Percentiles rank a stretch among this genome's conserved stretches.
Evolutionary conservation across 768 basidiomycete genomes (phyloP).

Genomic region (Pisolithus tinctorius): DNA sequence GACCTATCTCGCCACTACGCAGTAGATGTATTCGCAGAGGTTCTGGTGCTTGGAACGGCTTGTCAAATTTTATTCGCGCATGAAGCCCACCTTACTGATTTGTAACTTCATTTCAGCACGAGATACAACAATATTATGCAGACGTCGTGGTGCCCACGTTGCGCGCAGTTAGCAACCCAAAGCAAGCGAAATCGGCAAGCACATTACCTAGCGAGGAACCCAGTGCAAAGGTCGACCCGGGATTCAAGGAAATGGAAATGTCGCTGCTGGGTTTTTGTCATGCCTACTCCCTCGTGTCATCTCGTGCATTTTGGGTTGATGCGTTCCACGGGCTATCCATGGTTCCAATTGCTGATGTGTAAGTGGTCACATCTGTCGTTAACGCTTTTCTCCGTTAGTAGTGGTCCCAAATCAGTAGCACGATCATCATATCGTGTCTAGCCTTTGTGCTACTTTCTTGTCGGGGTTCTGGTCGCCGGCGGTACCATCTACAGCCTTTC

Average conservation of each 20-base stretch:
- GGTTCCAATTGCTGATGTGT: conserved; percentile 84
- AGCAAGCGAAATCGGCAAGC: conserved; percentile 1
- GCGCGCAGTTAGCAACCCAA: conserved; percentile 5
- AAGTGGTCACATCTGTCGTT: conserved; percentile 24
- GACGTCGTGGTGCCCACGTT: conserved; percentile 26
- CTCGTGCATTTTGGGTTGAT: conserved; percentile 80
- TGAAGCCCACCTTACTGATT: conserved; percentile 12
- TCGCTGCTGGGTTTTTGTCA: conserved; percentile 27
- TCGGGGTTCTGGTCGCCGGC: neutral
- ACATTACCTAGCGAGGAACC: neutral
- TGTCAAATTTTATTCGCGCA: conserved; percentile 5
- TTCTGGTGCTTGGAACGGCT: conserved; percentile 1
- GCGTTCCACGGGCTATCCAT: conserved; percentile 74
- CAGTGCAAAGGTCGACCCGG: conserved; percentile 1
- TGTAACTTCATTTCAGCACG: conserved; percentile 21
- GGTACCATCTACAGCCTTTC: neutral
- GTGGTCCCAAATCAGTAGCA: neutral
- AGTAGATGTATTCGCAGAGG: neutral
- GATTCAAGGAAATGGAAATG: conserved; percentile 5
- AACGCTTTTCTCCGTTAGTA: neutral
- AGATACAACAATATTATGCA: conserved; percentile 28
- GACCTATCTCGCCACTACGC: conserved; percentile 4
- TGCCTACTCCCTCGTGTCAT: conserved; percentile 60
- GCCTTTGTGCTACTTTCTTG: neutral
- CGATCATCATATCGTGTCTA: neutral